Percentiles rank a stretch among this genome's conserved stretches.
These are phyloP conservation scores for Rhamnella rubrinervis DNA, from an alignment of 331 rosid species.

Conservation along the genomic window DNA sequence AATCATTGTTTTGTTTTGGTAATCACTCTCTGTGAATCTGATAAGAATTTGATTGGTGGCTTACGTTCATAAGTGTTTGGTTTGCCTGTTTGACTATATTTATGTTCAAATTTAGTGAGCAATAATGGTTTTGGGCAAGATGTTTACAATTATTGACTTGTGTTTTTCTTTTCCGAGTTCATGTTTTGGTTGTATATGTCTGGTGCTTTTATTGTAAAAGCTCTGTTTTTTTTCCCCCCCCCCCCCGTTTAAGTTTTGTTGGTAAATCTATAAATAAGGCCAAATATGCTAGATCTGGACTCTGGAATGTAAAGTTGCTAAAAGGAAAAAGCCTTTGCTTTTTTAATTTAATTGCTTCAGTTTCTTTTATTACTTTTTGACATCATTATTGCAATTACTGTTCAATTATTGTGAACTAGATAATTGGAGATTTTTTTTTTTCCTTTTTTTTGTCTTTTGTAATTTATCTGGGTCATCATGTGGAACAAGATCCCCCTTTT, in stretches of 20 bases:
- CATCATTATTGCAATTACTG: not conserved
- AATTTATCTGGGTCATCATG: not conserved
- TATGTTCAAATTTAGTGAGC: too few species aligned
- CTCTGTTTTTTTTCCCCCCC: conserved; percentile 19
- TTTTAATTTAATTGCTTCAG: too few species aligned
- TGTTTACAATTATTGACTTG: not conserved
- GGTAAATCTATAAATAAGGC: not conserved
- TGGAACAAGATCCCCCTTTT: not conserved
- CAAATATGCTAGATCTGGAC: not conserved
- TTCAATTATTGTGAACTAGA: not conserved
- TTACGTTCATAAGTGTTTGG: not conserved
- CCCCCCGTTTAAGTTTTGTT: conserved; percentile 6
- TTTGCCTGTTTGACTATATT: conserved; percentile 2
- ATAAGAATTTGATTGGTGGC: conserved; percentile 1
- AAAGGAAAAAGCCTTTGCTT: not conserved
- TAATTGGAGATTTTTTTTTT: not conserved
- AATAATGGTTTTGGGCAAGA: not conserved
- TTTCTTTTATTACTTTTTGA: not conserved
- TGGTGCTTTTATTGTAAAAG: not conserved
- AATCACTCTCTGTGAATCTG: conserved; percentile 1
- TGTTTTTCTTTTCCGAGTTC: not conserved
- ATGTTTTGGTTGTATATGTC: not conserved
- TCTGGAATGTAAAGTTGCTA: not conserved
- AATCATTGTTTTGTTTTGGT: not conserved
- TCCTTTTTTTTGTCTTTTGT: not conserved